These are phyloP conservation scores for Vickermania spadyakhi DNA, from an alignment of 208 protist species.

Conservation along the genomic window DNA sequence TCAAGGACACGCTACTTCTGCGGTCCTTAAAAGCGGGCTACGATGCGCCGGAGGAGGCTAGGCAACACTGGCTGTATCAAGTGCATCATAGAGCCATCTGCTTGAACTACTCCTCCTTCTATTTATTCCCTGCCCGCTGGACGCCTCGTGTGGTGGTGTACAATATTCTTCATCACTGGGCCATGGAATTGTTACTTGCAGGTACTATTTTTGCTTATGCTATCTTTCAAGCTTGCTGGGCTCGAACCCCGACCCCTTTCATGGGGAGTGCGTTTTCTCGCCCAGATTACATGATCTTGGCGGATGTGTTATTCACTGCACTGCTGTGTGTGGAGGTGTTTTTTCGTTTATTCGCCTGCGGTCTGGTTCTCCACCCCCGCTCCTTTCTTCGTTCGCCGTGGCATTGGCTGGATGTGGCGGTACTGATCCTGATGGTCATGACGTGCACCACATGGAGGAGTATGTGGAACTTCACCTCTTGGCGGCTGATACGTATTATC, in stretches of 20 bases:
- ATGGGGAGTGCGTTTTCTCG: slow-evolving; percentile 19
- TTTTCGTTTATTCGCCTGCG: slow-evolving; percentile 73
- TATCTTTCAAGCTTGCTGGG: slow-evolving; percentile 81
- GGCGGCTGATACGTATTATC: slow-evolving; percentile 78
- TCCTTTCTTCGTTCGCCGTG: slow-evolving; percentile 86
- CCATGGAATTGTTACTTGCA: slow-evolving; percentile 65
- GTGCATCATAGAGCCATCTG: slow-evolving; percentile 71
- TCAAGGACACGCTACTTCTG: slow-evolving; percentile 58
- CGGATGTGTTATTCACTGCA: slow-evolving; percentile 81
- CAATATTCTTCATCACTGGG: slow-evolving; percentile 88
- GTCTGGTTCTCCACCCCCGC: slow-evolving; percentile 65
- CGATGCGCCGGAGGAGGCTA: slow-evolving; percentile 9
- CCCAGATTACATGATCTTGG: slow-evolving; percentile 66
- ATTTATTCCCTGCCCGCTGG: slow-evolving; percentile 76
- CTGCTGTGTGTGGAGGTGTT: slow-evolving; percentile 80
- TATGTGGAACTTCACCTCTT: slow-evolving; percentile 81
- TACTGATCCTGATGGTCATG: slow-evolving; percentile 68
- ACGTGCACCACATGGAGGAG: slow-evolving; percentile 63
- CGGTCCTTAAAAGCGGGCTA: slow-evolving; percentile 35
- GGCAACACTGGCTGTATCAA: slow-evolving; percentile 67
- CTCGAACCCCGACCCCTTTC: slow-evolving; percentile 30
- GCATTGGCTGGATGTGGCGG: slow-evolving; percentile 88
- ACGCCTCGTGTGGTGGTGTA: slow-evolving; percentile 81
- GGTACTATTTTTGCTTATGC: slow-evolving; percentile 71
- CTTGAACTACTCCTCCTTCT: slow-evolving; percentile 74